These are phyloP conservation scores for Agastache rugosa DNA, from an alignment of 257 asterid species.

Conservation along the genomic window DNA sequence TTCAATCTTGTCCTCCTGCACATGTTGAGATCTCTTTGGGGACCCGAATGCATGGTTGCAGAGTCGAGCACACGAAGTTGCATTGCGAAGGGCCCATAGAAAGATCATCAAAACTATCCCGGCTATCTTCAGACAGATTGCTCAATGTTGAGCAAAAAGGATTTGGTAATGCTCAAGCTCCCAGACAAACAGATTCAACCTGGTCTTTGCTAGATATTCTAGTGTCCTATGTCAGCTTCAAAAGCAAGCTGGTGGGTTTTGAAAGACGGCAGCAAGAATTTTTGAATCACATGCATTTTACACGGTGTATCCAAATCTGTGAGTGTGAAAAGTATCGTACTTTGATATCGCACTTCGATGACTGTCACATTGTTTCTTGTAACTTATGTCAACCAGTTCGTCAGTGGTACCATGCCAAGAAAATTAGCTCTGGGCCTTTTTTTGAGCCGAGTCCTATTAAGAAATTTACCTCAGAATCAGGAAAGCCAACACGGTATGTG, in stretches of 20 bases:
- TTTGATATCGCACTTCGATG: constrained; percentile 51
- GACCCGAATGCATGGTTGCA: constrained; percentile 30
- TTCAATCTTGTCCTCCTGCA: constrained; percentile 33
- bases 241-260: constrained; percentile 29
- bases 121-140: background rate
- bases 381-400: constrained; percentile 47
- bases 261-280: constrained; percentile 38
- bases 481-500: constrained; percentile 25
- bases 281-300: constrained; percentile 46
- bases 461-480: constrained; percentile 38
- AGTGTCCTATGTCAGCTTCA: constrained; percentile 39
- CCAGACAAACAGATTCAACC: constrained; percentile 32
- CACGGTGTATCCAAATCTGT: constrained; percentile 43
- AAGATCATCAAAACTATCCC: constrained; percentile 34
- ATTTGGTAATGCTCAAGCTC: constrained; percentile 36
- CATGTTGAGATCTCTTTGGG: constrained; percentile 36
- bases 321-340: constrained; percentile 35
- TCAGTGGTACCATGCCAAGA: constrained; percentile 8
- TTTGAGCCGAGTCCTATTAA: constrained; percentile 25
- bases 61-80: constrained; percentile 26
- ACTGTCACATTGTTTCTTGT: constrained; percentile 43
- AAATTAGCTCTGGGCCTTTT: constrained; percentile 31
- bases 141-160: constrained; percentile 34
- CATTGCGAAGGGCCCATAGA: constrained; percentile 25
- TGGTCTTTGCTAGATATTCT: constrained; percentile 38